These are phyloP conservation scores for Chenopodium album DNA, from an alignment of 148 eudicot species.

Conservation along the genomic window DNA sequence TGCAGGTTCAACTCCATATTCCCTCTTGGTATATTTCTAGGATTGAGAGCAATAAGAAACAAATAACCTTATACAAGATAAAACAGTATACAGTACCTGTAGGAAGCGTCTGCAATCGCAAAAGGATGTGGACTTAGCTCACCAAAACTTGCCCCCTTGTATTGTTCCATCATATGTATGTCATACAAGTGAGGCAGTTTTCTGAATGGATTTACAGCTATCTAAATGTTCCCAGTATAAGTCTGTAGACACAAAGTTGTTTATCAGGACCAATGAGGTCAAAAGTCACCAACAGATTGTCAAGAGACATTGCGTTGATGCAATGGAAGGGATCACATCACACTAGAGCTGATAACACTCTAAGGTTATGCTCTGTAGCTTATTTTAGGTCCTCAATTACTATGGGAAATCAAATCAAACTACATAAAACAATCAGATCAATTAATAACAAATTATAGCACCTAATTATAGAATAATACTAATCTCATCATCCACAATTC, in stretches of 20 bases:
- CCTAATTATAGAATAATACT: background rate
- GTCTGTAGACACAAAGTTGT: conserved; percentile 55
- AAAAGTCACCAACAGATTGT: background rate
- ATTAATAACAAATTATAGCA: background rate
- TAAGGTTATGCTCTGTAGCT: background rate
- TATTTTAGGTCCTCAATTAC: background rate
- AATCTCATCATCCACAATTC: background rate
- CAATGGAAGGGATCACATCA: conserved; percentile 1
- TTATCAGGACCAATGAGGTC: conserved; percentile 20
- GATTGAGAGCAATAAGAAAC: background rate
- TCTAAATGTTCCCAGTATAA: conserved; percentile 90
- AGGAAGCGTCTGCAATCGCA: conserved; percentile 97
- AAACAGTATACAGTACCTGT: conserved; percentile 47
- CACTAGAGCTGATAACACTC: conserved; percentile 1
- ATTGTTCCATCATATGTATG: conserved; percentile 97
- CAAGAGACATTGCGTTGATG: background rate
- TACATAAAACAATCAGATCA: background rate
- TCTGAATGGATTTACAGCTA: conserved; percentile 96
- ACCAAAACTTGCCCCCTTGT: conserved; percentile 94
- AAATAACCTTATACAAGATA: background rate
- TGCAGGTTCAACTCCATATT: background rate
- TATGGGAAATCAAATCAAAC: background rate
- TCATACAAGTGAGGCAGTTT: conserved; percentile 91
- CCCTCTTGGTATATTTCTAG: background rate
- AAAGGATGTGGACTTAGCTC: conserved; percentile 98